Evolutionary conservation across 192 early-diverging fungal species (phyloP).

Genomic region (Dimargaris xerosporica): DNA sequence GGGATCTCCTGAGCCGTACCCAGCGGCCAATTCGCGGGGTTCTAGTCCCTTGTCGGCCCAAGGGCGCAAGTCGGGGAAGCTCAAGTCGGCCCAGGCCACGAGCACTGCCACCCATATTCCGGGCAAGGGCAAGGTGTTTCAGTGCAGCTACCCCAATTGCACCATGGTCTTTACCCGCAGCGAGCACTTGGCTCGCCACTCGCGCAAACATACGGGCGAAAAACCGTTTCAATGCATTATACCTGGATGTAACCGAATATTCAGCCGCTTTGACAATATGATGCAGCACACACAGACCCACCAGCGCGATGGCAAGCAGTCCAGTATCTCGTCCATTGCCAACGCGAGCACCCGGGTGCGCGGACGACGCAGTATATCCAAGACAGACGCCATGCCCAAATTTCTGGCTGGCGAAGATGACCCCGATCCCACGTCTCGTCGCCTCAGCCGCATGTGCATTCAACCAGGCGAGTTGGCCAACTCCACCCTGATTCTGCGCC

Average conservation of each 20-base stretch:
- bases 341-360: constrained; percentile 27
- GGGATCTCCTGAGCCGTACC: constrained; percentile 8
- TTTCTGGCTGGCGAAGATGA: neutral
- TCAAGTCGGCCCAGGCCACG: neutral
- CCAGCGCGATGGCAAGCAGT: constrained; percentile 25
- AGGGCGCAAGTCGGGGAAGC: neutral
- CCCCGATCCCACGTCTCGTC: constrained; percentile 2
- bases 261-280: constrained; percentile 69
- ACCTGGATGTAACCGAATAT: constrained; percentile 42
- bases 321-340: constrained; percentile 32
- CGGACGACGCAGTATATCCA: constrained; percentile 18
- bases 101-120: neutral
- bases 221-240: constrained; percentile 61
- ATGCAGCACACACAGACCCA: constrained; percentile 69
- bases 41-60: neutral
- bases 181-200: constrained; percentile 32
- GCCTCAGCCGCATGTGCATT: constrained; percentile 8
- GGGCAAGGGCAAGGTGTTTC: constrained; percentile 12
- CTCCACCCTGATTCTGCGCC: constrained; percentile 8
- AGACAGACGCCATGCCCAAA: neutral
- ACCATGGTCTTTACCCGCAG: constrained; percentile 22
- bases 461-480: constrained; percentile 5
- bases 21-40: neutral
- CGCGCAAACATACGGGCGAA: constrained; percentile 35
- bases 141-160: constrained; percentile 1